Evolutionary conservation across 257 asterid genomes (phyloP).

Genomic region (Rauvolfia tetraphylla): DNA sequence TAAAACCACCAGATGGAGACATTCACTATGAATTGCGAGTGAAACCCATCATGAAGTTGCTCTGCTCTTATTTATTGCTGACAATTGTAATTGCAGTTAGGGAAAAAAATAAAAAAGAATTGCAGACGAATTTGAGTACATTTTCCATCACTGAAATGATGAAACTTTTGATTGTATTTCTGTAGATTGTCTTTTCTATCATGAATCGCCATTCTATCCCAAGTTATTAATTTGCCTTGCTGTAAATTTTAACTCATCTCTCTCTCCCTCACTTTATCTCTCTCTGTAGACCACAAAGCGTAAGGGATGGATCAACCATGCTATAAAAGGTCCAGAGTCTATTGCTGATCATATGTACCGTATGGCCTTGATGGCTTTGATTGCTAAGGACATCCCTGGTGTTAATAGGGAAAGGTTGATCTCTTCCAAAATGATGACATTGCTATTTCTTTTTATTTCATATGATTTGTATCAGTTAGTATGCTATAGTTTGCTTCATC

Average conservation of each 20-base stretch:
- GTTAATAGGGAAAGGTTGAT: constrained; percentile 88
- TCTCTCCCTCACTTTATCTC: neutral
- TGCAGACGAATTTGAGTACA: neutral
- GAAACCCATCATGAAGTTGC: neutral
- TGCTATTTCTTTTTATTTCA: constrained; percentile 2
- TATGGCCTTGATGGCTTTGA: constrained; percentile 94
- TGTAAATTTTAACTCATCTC: neutral
- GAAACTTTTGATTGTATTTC: neutral
- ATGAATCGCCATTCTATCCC: neutral
- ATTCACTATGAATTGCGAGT: neutral
- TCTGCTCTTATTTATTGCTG: neutral
- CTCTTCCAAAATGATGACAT: constrained; percentile 6
- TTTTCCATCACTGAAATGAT: neutral
- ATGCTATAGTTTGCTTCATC: neutral
- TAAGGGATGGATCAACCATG: constrained; percentile 95
- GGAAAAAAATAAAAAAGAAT: neutral
- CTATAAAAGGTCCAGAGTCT: constrained; percentile 81
- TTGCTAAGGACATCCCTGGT: constrained; percentile 76
- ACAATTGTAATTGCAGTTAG: neutral
- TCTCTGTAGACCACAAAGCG: constrained; percentile 72
- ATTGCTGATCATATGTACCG: constrained; percentile 98
- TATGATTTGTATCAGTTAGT: neutral
- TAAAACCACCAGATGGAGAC: neutral
- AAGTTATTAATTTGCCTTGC: neutral
- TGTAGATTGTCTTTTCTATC: neutral